Evolutionary conservation across 345 rosid species (phyloP), one percentile per base, ranked within the genome.

Genomic region (Ceriops tagal): DNA sequence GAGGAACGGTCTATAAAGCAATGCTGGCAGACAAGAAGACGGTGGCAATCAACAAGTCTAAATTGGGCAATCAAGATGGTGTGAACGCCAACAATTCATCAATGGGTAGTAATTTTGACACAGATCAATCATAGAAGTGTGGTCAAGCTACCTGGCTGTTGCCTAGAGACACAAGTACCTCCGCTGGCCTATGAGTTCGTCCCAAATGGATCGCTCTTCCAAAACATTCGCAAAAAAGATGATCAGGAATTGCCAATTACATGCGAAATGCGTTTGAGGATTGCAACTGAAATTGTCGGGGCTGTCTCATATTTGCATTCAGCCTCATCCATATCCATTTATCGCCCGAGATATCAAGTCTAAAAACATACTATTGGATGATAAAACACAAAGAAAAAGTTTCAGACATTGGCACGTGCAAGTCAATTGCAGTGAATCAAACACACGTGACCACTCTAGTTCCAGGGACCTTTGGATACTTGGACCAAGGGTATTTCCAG

Each of bases 371-470:
- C 63, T 31, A 15, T n/a, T 31, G 19, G 62, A 58, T 58, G 62
- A 58, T 28, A 58, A 58, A 24, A 30, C 28, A 58, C 1, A 58
- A 37, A 58, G 62, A 37, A 11, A 30, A 30, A 30, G 6, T 30
- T 0, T 59, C 62, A 26, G 62, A 59, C 32, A 10, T 59, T 7
- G 26, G 43, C 20, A 31, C 24, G 3, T 60, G 43, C 2, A 19
- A 5, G 20, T 8, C 43, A 6, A 30, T 60, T 19, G 39, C 37
- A 7, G 20, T 31, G 7, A 43, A 31, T 60, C 46, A 31, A 20
- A 19, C 43, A 16, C 63, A 31, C 39, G 22, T 59, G 43, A 60
- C 63, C 63, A 60, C 63, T 31, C 63, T 8, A 16, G 43, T 60
- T 13, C 9, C 1, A 21, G 63, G 63, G 28, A 31, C 37, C 19